Evolutionary conservation across 768 basidiomycete species (phyloP), one percentile per base, ranked within the genome.

Genomic region (Cubamyces lactineus): DNA sequence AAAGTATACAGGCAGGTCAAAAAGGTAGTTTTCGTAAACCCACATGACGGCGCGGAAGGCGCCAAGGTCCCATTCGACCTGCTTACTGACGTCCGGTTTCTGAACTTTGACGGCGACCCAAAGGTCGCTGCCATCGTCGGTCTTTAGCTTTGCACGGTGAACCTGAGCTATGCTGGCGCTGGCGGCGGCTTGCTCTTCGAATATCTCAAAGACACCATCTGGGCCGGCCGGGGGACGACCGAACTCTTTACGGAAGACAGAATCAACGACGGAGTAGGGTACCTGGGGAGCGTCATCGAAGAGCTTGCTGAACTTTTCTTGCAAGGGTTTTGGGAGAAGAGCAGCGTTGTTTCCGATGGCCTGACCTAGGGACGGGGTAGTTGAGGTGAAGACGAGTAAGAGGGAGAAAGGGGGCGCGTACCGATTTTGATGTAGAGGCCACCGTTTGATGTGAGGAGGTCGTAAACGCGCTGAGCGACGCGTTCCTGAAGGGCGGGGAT

Each of bases 81-180:
- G 95, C 66, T 84, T 91, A 53, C 81, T 82, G 6, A 98, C 92
- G 38, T 86, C 89, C 2, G 93, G 94, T 69, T 96, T 96, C 77
- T 97, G 94, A 21, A 92, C 80, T 77, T 98, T 98, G 63, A 98
- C 95, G 0, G 95, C 96, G 1, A 98, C 94, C 84, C 88, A 89
- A 39, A 82, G 77, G 34, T 74, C 76, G 21, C 60, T 52, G 52
- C 73, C 70, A 53, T 72, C 72, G 45, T 66, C 52, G 21, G 70
- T 72, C 65, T 77, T 80, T 43, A 88, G 70, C n/a, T 74, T 78
- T 5, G 96, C 96, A 47, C 82, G 81, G 71, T 97, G 95, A 0
- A 97, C 96, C 71, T 97, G 96, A 0, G 95, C 95, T 59, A 98
- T 89, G 67, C 91, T 92, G 1, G 96, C 96, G 63, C 90, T 92